Percentiles rank a stretch among this genome's conserved stretches.
phyloP scores from a whole-genome alignment of 2,329 filamentous ascomycete genomes.

The Ascochyta viciae-villosae region DNA sequence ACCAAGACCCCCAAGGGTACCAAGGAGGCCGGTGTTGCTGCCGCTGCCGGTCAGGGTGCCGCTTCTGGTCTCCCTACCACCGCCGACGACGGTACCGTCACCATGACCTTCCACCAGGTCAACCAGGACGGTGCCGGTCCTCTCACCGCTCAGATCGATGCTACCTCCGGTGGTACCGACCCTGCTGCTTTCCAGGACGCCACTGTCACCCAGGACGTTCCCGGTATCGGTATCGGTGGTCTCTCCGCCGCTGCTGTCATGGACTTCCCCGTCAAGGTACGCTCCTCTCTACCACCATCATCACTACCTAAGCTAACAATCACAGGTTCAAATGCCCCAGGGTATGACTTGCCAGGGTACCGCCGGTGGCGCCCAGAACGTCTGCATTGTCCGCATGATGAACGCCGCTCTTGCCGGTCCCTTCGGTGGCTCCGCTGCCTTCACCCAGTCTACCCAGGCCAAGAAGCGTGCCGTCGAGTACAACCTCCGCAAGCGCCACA shows the following conservation, averaged over 20 bases:
- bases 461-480: constrained; percentile 69
- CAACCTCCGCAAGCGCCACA: constrained; percentile 50
- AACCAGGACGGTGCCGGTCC: constrained; percentile 75
- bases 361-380: constrained; percentile 65
- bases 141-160: constrained; percentile 66
- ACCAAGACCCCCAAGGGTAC: constrained; percentile 57
- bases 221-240: constrained; percentile 64
- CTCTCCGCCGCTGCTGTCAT: constrained; percentile 66
- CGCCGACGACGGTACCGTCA: constrained; percentile 65
- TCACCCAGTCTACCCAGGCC: constrained; percentile 65
- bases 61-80: constrained; percentile 65
- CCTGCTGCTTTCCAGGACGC: constrained; percentile 66
- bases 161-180: constrained; percentile 69
- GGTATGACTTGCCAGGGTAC: constrained; percentile 71
- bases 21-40: constrained; percentile 61
- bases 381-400: constrained; percentile 70
- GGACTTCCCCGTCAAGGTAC: constrained; percentile 66
- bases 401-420: constrained; percentile 69
- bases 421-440: constrained; percentile 71
- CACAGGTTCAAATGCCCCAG: constrained; percentile 66
- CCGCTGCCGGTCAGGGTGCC: constrained; percentile 62
- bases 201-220: constrained; percentile 66
- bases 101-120: constrained; percentile 72
- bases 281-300: background rate
- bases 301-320: constrained; percentile 8